These are phyloP conservation scores for Nicotiana tabacum DNA, from an alignment of 257 asterid species.

Conservation along the genomic window DNA sequence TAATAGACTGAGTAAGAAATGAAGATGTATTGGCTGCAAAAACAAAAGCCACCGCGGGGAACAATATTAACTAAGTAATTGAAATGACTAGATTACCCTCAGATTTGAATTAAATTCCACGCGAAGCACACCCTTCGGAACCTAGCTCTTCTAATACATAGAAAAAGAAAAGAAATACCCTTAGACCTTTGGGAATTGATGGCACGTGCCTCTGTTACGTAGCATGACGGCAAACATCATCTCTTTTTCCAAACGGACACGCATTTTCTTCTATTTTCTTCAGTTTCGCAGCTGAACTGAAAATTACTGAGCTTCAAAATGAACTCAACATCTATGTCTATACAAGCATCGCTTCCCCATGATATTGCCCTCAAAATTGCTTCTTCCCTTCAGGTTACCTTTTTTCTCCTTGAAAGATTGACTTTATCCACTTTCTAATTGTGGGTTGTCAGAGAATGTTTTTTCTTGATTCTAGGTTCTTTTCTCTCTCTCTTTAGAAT, in stretches of 20 bases:
- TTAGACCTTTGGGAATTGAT: background rate
- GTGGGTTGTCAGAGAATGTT: slow-evolving; percentile 26
- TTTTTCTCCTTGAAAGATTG: background rate
- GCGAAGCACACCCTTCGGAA: too few species aligned
- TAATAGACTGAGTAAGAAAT: too few species aligned
- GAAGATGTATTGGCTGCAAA: too few species aligned
- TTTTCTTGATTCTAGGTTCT: background rate
- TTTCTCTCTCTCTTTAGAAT: background rate
- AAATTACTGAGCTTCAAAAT: background rate
- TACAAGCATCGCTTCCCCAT: slow-evolving; percentile 52
- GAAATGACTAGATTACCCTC: too few species aligned
- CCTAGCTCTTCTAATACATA: too few species aligned
- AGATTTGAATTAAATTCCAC: too few species aligned
- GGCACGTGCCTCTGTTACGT: background rate
- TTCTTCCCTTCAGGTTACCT: slow-evolving; percentile 60
- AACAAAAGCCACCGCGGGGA: too few species aligned
- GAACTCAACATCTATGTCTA: background rate
- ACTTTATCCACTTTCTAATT: slow-evolving; percentile 3
- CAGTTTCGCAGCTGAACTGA: slow-evolving; percentile 5
- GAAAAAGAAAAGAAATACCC: background rate
- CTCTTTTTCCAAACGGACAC: background rate
- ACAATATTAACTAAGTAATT: too few species aligned
- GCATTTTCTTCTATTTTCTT: slow-evolving; percentile 6
- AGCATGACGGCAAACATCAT: background rate
- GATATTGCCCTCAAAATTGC: slow-evolving; percentile 70